These are phyloP conservation scores for Phialophora verrucosa DNA, from an alignment of 2,329 filamentous ascomycete species.

Conservation along the genomic window DNA sequence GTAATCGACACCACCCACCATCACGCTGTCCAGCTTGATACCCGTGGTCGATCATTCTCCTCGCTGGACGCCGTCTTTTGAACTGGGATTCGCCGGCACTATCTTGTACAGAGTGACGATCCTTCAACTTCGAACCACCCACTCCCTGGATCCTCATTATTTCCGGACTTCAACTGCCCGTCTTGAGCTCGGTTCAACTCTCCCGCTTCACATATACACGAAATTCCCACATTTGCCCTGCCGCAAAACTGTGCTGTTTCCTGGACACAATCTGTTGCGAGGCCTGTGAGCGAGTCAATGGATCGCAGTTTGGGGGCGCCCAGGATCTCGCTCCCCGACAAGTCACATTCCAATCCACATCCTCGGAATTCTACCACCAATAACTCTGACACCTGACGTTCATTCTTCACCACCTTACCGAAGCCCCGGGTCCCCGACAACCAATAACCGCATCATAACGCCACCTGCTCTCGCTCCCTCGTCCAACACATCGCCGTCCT, in stretches of 20 bases:
- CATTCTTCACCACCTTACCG: conserved; percentile 23
- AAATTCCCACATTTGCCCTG: not conserved
- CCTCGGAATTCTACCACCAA: conserved; percentile 32
- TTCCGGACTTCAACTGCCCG: not conserved
- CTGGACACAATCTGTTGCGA: not conserved
- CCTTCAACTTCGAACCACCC: not conserved
- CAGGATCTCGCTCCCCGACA: conserved; percentile 27
- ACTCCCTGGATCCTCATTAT: not conserved
- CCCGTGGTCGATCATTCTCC: not conserved
- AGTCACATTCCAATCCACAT: conserved; percentile 35
- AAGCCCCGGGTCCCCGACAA: conserved; percentile 27
- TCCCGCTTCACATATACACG: not conserved
- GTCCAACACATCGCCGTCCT: conserved; percentile 10
- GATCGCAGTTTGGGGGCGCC: conserved; percentile 20
- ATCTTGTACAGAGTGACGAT: not conserved
- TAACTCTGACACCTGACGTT: conserved; percentile 31
- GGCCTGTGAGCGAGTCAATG: conserved; percentile 22
- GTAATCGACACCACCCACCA: not conserved
- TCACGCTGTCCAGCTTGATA: not conserved
- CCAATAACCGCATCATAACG: conserved; percentile 26
- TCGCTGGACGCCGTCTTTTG: not conserved
- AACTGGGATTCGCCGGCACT: not conserved
- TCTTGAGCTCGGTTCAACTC: not conserved
- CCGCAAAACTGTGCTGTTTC: not conserved
- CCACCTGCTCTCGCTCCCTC: conserved; percentile 18